Percentiles rank a stretch among this genome's conserved stretches.
Conservation (phyloP, 73 alveolate species). For the Breviolum minutum region DNA sequence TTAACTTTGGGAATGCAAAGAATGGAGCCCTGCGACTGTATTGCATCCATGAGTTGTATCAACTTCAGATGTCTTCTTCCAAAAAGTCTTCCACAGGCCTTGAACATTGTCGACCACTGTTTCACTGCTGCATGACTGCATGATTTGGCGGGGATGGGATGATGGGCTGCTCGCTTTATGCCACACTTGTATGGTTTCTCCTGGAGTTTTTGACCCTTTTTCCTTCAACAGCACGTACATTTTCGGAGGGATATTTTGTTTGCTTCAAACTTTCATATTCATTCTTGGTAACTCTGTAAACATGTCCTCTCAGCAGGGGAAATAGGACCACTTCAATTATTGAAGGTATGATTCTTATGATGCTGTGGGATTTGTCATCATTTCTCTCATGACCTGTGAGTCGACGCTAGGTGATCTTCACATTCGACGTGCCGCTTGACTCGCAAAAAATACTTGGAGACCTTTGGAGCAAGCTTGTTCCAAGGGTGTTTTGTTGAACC, state of each 20-base stretch:
- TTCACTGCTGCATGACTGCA: slow-evolving; percentile 18
- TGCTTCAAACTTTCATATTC: neutral
- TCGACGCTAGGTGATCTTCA: slow-evolving; percentile 23
- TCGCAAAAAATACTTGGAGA: too few species aligned
- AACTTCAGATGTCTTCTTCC: neutral
- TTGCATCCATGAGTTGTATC: too few species aligned
- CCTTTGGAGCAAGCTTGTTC: neutral
- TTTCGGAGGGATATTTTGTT: too few species aligned
- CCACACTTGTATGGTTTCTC: neutral
- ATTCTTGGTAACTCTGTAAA: neutral
- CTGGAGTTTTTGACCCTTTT: too few species aligned
- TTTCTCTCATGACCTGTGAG: neutral
- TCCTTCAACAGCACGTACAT: too few species aligned
- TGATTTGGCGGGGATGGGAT: neutral
- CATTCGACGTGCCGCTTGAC: neutral
- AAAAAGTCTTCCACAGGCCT: neutral
- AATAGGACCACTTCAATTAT: neutral
- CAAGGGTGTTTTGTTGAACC: too few species aligned
- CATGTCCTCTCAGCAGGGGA: too few species aligned
- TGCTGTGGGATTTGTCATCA: neutral
- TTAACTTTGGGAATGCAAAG: too few species aligned
- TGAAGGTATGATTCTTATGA: neutral
- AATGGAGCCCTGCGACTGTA: too few species aligned
- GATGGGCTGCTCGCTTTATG: neutral
- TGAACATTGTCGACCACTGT: slow-evolving; percentile 31